Evolutionary conservation across 179 eudicot species (phyloP).

Genomic region (Patellifolia procumbens): DNA sequence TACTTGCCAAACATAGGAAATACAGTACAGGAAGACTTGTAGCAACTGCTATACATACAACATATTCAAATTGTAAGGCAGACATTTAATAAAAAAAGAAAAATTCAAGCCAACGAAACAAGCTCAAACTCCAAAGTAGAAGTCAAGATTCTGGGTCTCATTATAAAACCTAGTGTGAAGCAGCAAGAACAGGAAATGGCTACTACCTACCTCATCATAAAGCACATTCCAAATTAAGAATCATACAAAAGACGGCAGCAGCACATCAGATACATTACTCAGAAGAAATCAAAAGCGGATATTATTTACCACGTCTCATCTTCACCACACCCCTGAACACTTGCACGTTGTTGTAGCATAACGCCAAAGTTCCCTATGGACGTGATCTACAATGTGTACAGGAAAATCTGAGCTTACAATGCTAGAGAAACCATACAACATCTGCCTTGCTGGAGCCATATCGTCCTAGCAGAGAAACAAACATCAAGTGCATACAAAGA

Average conservation of each 20-base stretch:
- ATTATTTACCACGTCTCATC: conserved; percentile 79
- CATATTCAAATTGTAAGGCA: background rate
- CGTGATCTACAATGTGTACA: conserved; percentile 55
- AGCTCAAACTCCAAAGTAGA: too few relatives aligned
- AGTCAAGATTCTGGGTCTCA: too few relatives aligned
- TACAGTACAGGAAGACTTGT: background rate
- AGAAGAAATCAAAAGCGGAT: too few relatives aligned
- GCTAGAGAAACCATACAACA: background rate
- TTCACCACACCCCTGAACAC: conserved; percentile 85
- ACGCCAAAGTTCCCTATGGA: too few relatives aligned
- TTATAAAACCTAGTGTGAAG: too few relatives aligned
- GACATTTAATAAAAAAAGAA: too few relatives aligned
- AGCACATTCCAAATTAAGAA: too few relatives aligned
- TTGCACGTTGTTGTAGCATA: conserved; percentile 78
- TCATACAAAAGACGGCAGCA: too few relatives aligned
- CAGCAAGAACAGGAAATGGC: too few relatives aligned
- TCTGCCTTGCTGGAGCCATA: background rate
- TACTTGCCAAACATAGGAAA: background rate
- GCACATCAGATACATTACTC: too few relatives aligned
- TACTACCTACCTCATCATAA: background rate
- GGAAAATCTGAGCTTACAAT: conserved; percentile 1
- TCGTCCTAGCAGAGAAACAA: background rate
- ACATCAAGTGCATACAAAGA: too few relatives aligned
- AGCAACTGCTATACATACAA: background rate
- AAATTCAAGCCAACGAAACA: too few relatives aligned